A percentile compares a stretch with the other conserved stretches of the same genome.
Evolutionary conservation across 169 alveolate species (phyloP).

Genomic region (Toxoplasma gondii): DNA sequence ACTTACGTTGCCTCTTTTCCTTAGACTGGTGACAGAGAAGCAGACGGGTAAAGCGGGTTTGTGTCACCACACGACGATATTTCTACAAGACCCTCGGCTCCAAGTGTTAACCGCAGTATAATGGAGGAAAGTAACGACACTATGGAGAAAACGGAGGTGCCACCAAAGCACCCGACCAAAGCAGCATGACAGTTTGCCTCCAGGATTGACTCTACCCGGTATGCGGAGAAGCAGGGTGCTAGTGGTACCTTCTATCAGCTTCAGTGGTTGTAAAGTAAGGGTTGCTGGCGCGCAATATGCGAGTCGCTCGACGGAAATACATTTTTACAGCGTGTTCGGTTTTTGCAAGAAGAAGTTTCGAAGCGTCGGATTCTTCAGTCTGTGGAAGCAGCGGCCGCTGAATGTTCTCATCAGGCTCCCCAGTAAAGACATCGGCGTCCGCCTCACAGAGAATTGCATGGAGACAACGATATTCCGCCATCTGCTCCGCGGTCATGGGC

Average conservation of each 20-base stretch:
- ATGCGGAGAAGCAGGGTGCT: neutral
- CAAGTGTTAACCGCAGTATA: no score
- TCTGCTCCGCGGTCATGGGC: conserved; percentile 55
- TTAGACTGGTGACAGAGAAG: no score
- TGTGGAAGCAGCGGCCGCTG: neutral
- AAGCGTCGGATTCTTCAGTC: neutral
- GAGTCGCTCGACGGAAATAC: conserved; percentile 62
- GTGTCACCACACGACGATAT: no score
- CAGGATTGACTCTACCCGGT: no score
- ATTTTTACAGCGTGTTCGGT: conserved; percentile 52
- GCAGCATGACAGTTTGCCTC: no score
- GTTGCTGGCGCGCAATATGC: conserved; percentile 54
- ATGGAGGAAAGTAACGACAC: no score
- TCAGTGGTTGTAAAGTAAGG: conserved; percentile 50
- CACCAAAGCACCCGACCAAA: no score
- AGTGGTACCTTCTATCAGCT: conserved; percentile 58
- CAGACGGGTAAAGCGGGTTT: no score
- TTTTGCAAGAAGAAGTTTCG: conserved; percentile 12
- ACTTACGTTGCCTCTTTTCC: no score
- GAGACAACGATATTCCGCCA: conserved; percentile 60
- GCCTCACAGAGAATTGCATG: conserved; percentile 60
- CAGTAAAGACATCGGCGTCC: conserved; percentile 56
- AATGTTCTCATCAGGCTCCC: conserved; percentile 1
- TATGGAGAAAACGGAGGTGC: no score
- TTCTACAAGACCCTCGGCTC: no score